phyloP scores from a whole-genome alignment of 2,329 filamentous ascomycete genomes.

The Talaromyces rugulosus region DNA sequence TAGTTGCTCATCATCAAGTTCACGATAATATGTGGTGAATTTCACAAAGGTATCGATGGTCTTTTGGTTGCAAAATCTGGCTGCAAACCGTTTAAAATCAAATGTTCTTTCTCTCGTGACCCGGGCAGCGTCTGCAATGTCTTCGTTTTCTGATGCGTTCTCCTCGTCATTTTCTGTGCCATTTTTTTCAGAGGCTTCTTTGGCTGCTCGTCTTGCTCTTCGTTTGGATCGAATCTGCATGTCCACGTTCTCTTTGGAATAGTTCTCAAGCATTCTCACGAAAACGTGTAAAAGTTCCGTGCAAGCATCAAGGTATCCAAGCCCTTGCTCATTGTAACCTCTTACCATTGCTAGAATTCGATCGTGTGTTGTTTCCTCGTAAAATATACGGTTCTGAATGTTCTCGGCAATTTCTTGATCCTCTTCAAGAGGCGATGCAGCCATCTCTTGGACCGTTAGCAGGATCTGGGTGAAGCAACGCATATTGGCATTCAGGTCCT shows the following conservation, averaged over 20 bases:
- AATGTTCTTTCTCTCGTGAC: slow-evolving; percentile 83
- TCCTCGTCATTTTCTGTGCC: slow-evolving; percentile 47
- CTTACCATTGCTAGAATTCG: slow-evolving; percentile 73
- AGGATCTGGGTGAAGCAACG: slow-evolving; percentile 93
- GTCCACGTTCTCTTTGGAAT: slow-evolving; percentile 91
- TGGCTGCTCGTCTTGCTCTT: slow-evolving; percentile 67
- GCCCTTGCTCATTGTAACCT: slow-evolving; percentile 89
- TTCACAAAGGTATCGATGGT: slow-evolving; percentile 85
- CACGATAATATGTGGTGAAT: slow-evolving; percentile 74
- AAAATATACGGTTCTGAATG: slow-evolving; percentile 94
- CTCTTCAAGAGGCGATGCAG: slow-evolving; percentile 76
- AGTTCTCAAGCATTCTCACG: slow-evolving; percentile 82
- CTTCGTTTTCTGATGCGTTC: slow-evolving; percentile 65
- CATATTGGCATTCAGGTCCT: slow-evolving; percentile 81
- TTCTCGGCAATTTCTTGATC: slow-evolving; percentile 98
- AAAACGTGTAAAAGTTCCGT: slow-evolving; percentile 92
- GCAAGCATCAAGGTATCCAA: slow-evolving; percentile 86
- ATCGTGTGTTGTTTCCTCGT: slow-evolving; percentile 93
- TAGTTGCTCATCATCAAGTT: slow-evolving; percentile 73
- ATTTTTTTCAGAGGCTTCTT: slow-evolving; percentile 44
- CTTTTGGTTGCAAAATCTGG: slow-evolving; percentile 75
- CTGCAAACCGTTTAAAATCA: slow-evolving; percentile 79
- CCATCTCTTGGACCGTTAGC: slow-evolving; percentile 89
- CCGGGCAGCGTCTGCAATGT: slow-evolving; percentile 65
- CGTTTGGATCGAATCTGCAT: slow-evolving; percentile 85